phyloP scores from a whole-genome alignment of 1,284 basidiomycete genomes.

The Boletus mariae region DNA sequence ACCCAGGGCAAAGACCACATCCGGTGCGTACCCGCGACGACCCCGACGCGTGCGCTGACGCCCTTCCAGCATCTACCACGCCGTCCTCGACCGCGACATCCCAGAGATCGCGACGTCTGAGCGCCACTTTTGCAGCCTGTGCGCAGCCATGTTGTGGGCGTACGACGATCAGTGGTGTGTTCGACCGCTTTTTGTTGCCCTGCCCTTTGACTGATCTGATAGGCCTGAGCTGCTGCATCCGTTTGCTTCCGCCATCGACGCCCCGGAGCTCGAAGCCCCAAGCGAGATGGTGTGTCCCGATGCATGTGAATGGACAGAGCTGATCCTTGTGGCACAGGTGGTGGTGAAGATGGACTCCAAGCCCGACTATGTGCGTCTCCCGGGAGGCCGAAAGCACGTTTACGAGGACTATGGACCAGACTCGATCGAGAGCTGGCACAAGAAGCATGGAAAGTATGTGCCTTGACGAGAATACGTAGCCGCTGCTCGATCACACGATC shows the following conservation, averaged over 20 bases:
- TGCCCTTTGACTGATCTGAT: neutral
- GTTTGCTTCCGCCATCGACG: conserved; percentile 59
- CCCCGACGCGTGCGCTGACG: neutral
- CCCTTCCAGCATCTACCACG: conserved; percentile 47
- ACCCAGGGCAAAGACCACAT: conserved; percentile 48
- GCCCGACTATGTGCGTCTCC: conserved; percentile 55
- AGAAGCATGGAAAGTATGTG: conserved; percentile 42
- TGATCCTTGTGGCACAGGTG: conserved; percentile 34
- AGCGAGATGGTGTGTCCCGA: conserved; percentile 42
- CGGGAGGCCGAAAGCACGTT: conserved; percentile 49
- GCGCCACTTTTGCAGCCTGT: conserved; percentile 55
- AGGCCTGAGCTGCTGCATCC: conserved; percentile 59
- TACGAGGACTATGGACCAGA: conserved; percentile 41
- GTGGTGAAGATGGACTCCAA: conserved; percentile 47
- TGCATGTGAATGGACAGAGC: neutral
- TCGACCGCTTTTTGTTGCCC: neutral
- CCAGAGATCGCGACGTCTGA: conserved; percentile 46
- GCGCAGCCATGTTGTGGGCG: conserved; percentile 60
- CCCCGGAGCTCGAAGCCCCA: conserved; percentile 44
- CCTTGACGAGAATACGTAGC: conserved; percentile 1
- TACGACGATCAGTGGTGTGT: conserved; percentile 54
- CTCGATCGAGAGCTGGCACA: conserved; percentile 57
- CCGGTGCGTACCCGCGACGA: conserved; percentile 34
- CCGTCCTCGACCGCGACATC: conserved; percentile 51
- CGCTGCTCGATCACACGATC: too few relatives aligned